Evolutionary conservation across 169 alveolate species (phyloP).

Genomic region (Cyclospora cayetanensis): DNA sequence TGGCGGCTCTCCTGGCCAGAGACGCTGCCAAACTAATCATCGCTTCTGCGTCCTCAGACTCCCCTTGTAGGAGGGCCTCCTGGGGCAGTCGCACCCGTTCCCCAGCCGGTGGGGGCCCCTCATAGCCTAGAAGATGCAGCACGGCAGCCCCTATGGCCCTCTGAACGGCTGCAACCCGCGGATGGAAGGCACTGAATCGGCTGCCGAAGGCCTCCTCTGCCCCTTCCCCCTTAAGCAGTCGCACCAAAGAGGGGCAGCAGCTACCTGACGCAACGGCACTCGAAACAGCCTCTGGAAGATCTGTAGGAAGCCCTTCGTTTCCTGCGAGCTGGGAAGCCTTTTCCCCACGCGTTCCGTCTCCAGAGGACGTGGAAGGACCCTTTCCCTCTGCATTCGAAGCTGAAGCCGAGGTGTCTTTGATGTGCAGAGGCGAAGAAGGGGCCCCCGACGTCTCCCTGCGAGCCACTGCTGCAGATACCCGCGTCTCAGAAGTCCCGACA

Average conservation of each 20-base stretch:
- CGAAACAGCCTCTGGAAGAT: not conserved
- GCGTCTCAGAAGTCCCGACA: not conserved
- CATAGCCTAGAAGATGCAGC: slow-evolving; percentile 49
- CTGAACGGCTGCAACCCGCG: slow-evolving; percentile 60
- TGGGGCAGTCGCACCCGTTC: not conserved
- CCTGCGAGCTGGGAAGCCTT: not conserved
- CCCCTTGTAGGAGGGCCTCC: not conserved
- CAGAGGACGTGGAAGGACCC: not conserved
- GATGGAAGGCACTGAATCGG: slow-evolving; percentile 35
- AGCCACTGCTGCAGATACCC: too few relatives aligned
- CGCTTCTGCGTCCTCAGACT: not conserved
- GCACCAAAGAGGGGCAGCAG: slow-evolving; percentile 47
- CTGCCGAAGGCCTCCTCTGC: not conserved
- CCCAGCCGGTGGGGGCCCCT: not conserved
- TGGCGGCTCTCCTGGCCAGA: slow-evolving; percentile 30
- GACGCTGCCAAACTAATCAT: slow-evolving; percentile 21
- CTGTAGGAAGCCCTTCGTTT: not conserved
- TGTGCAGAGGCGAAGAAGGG: too few relatives aligned
- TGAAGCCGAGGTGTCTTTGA: too few relatives aligned
- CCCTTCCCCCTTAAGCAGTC: slow-evolving; percentile 38
- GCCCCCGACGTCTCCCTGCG: not conserved
- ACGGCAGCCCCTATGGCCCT: slow-evolving; percentile 56
- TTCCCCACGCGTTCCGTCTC: not conserved
- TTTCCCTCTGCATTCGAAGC: too few relatives aligned
- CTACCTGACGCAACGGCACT: not conserved